These are phyloP conservation scores for Solanum hybrid DNA, from an alignment of 305 asterid species.

Conservation along the genomic window DNA sequence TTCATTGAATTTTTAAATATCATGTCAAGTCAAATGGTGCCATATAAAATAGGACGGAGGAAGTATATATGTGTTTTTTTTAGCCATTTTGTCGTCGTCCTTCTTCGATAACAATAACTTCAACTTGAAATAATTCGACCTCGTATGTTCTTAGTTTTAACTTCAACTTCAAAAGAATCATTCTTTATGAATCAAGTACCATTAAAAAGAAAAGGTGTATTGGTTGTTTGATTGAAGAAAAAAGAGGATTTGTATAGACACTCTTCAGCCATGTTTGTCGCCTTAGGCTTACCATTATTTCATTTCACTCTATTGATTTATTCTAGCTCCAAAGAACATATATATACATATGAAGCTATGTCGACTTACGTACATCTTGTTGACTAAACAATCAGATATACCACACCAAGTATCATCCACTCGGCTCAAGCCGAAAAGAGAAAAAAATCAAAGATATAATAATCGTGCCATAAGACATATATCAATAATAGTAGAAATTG, in stretches of 20 bases:
- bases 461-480: background rate
- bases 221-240: background rate
- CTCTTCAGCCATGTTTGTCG: background rate
- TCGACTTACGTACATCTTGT: too few relatives aligned
- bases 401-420: background rate
- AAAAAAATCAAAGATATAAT: background rate
- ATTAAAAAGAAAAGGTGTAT: background rate
- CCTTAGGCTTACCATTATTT: background rate
- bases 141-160: background rate
- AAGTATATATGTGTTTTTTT: background rate
- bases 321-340: background rate
- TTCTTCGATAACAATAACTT: background rate
- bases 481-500: background rate
- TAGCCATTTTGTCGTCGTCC: background rate
- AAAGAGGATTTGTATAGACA: background rate
- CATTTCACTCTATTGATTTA: too few relatives aligned
- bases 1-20: background rate
- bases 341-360: too few relatives aligned
- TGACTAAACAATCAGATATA: background rate
- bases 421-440: background rate
- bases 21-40: background rate
- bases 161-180: too few relatives aligned
- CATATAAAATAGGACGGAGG: background rate
- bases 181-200: too few relatives aligned
- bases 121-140: background rate